phyloP scores from a whole-genome alignment of 75 land plant species.

The Pseudotsuga menziesii region DNA sequence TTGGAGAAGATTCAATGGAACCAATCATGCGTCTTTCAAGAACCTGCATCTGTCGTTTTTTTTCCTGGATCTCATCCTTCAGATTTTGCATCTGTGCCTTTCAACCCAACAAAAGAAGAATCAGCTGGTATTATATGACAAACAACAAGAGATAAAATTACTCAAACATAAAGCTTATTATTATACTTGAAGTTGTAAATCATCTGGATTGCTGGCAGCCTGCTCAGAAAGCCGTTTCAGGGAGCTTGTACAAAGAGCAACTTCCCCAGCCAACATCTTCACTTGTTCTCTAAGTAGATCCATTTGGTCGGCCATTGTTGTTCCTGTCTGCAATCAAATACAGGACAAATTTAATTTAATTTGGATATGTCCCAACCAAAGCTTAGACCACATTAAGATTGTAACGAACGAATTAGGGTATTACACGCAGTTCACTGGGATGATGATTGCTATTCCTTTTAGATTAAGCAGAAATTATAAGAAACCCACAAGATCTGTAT shows the following conservation, averaged over 20 bases:
- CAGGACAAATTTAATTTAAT: no score
- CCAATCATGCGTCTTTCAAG: slow-evolving; percentile 83
- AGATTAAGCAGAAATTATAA: no score
- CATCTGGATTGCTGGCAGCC: slow-evolving; percentile 75
- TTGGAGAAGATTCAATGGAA: slow-evolving; percentile 40
- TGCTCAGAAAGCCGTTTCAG: slow-evolving; percentile 85
- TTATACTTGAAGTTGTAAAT: slow-evolving; percentile 53
- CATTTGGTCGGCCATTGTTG: slow-evolving; percentile 72
- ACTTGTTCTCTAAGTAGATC: slow-evolving; percentile 90
- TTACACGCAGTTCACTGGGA: no score
- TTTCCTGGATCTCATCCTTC: slow-evolving; percentile 84
- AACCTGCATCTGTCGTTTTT: slow-evolving; percentile 67
- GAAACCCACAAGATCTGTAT: no score
- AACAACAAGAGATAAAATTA: neutral
- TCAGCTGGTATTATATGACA: neutral
- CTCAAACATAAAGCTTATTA: neutral
- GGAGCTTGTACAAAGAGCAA: slow-evolving; percentile 83
- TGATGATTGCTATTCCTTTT: no score
- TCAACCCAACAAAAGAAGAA: slow-evolving; percentile 20
- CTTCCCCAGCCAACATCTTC: slow-evolving; percentile 97
- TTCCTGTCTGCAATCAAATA: slow-evolving; percentile 40
- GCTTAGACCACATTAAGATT: no score
- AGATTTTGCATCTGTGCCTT: slow-evolving; percentile 69
- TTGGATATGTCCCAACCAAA: no score
- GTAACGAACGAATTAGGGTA: no score